Evolutionary conservation across 352 stramenopile species (phyloP).

Genomic region (Pythium apleroticum): DNA sequence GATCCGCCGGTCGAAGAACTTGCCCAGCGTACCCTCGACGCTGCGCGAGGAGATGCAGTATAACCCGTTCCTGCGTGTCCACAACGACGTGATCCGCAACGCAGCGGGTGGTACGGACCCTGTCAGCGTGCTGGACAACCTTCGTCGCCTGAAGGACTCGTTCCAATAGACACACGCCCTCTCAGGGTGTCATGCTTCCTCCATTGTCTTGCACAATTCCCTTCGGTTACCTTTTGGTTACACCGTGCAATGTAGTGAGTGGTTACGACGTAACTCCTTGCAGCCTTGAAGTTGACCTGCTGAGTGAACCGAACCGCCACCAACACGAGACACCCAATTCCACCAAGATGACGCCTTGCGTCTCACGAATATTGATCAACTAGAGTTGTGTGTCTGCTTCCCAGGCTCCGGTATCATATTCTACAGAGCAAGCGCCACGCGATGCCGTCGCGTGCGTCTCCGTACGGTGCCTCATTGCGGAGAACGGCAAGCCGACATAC

Average conservation of each 20-base stretch:
- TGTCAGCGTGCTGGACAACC: constrained; percentile 76
- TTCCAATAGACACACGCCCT: constrained; percentile 39
- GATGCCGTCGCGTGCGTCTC: constrained; percentile 23
- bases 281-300: constrained; percentile 6
- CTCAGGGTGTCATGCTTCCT: neutral
- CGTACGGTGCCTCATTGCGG: constrained; percentile 8
- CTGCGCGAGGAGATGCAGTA: constrained; percentile 87
- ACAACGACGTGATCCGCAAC: constrained; percentile 82
- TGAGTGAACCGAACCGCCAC: neutral
- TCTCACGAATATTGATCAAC: neutral
- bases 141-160: constrained; percentile 75
- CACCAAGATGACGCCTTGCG: neutral
- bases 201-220: neutral
- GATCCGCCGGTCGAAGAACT: constrained; percentile 72
- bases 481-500: neutral
- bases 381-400: neutral
- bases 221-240: neutral
- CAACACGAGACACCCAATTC: neutral
- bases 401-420: neutral
- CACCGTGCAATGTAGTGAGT: too few relatives aligned
- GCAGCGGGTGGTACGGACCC: constrained; percentile 76
- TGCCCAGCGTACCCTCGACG: constrained; percentile 92
- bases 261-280: constrained; percentile 1
- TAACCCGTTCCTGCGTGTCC: constrained; percentile 85
- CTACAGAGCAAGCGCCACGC: neutral